Evolutionary conservation across 2,329 filamentous ascomycete genomes (phyloP).

Genomic region (Sclerotinia trifoliorum): DNA sequence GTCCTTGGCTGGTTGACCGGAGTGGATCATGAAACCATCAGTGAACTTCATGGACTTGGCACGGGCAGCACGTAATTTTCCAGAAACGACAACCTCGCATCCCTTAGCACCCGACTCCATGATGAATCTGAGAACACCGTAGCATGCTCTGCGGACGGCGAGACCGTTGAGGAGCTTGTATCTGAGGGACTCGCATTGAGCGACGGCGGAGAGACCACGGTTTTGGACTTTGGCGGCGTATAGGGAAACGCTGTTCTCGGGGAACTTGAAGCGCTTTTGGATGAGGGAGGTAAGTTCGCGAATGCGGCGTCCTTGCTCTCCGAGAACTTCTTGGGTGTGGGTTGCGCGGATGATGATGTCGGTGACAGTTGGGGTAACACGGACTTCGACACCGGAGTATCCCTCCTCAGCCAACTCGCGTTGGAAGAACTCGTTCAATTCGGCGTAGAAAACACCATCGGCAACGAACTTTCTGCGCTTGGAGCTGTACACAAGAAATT

Average conservation of each 20-base stretch:
- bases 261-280: conserved; percentile 99
- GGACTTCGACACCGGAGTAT: conserved; percentile 99
- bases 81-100: conserved; percentile 98
- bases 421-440: conserved; percentile 99
- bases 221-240: conserved; percentile 99
- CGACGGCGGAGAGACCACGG: conserved; percentile 98
- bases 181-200: conserved; percentile 99
- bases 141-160: conserved; percentile 97
- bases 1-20: conserved; percentile 98
- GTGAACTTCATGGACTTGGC: conserved; percentile 99
- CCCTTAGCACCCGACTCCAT: conserved; percentile 99
- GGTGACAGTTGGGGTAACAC: conserved; percentile 99
- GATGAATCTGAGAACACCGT: conserved; percentile 99
- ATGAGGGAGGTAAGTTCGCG: conserved; percentile 99
- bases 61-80: conserved; percentile 97
- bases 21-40: conserved; percentile 99
- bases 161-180: conserved; percentile 99
- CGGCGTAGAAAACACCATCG: conserved; percentile 99
- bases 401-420: conserved; percentile 99
- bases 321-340: conserved; percentile 99
- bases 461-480: conserved; percentile 94
- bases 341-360: conserved; percentile 93
- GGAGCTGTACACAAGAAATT: conserved; percentile 56
- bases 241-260: conserved; percentile 99
- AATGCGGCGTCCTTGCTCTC: conserved; percentile 99